phyloP scores from a whole-genome alignment of 2,329 filamentous ascomycete species.

The Colletotrichum paranaense region DNA sequence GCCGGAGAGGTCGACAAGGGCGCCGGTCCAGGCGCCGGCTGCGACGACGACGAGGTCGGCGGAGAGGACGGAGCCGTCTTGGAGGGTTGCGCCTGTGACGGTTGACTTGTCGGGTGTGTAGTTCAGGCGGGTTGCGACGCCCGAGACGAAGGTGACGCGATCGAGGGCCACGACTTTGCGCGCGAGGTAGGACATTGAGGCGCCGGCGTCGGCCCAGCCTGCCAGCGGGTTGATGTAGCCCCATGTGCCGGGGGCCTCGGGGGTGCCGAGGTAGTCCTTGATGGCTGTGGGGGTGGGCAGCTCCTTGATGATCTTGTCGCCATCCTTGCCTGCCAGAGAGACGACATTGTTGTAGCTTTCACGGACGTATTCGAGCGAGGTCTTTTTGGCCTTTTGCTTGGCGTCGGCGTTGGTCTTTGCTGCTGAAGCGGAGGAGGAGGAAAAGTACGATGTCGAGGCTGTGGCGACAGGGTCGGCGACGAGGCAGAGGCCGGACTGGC shows the following conservation, averaged over 20 bases:
- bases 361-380: conserved; percentile 68
- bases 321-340: conserved; percentile 56
- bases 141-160: conserved; percentile 67
- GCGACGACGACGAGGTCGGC: conserved; percentile 84
- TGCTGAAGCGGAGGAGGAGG: not conserved
- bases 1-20: conserved; percentile 81
- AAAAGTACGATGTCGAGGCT: conserved; percentile 1
- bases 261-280: conserved; percentile 55
- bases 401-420: conserved; percentile 36
- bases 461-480: conserved; percentile 54
- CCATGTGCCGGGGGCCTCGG: conserved; percentile 67
- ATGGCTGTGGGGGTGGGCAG: conserved; percentile 59
- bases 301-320: conserved; percentile 53
- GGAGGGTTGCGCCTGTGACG: conserved; percentile 64
- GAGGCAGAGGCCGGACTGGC: conserved; percentile 75
- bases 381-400: conserved; percentile 50
- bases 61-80: conserved; percentile 58
- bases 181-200: conserved; percentile 74
- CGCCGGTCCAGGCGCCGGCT: conserved; percentile 87
- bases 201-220: conserved; percentile 85
- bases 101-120: conserved; percentile 40
- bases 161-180: conserved; percentile 63
- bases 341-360: conserved; percentile 70
- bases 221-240: conserved; percentile 80
- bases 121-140: conserved; percentile 54